Conservation (phyloP, 805 yeast species). For the Tetrapisispora namnaoensis region DNA sequence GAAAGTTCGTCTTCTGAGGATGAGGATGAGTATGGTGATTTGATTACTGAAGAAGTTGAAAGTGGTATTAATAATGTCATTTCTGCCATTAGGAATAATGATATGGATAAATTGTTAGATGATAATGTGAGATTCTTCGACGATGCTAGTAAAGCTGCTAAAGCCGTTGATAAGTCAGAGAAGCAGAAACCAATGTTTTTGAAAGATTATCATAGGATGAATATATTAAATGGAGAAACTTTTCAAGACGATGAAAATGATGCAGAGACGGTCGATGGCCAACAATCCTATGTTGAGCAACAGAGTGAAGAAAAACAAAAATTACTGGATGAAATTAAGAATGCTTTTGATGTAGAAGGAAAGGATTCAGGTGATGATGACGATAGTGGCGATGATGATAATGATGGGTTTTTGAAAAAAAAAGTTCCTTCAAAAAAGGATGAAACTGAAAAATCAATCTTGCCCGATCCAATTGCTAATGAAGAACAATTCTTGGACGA, state of each 20-base stretch:
- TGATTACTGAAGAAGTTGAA: conserved; percentile 80
- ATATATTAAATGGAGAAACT: conserved; percentile 57
- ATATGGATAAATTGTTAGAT: conserved; percentile 49
- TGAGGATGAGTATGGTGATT: conserved; percentile 87
- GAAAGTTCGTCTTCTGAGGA: conserved; percentile 40
- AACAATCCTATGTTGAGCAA: conserved; percentile 61
- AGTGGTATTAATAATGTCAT: conserved; percentile 66
- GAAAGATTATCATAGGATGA: conserved; percentile 88
- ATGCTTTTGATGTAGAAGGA: conserved; percentile 44
- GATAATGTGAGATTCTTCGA: conserved; percentile 67
- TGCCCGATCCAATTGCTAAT: conserved; percentile 60
- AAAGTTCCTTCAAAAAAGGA: conserved; percentile 32
- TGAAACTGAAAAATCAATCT: conserved; percentile 17
- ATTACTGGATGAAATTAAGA: conserved; percentile 67
- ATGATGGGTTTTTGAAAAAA: conserved; percentile 45
- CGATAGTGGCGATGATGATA: conserved; percentile 34
- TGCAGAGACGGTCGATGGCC: conserved; percentile 30
- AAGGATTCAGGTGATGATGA: conserved; percentile 37
- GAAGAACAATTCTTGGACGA: conserved; percentile 63
- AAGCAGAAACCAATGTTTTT: conserved; percentile 70
- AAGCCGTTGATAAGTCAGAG: conserved; percentile 20
- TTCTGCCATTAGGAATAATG: conserved; percentile 57
- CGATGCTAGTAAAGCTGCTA: conserved; percentile 42
- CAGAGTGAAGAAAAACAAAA: conserved; percentile 67
- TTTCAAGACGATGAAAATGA: conserved; percentile 43